A percentile compares a stretch with the other conserved stretches of the same genome.
These are phyloP conservation scores for Babesia caballi DNA, from an alignment of 169 alveolate species.

Conservation along the genomic window DNA sequence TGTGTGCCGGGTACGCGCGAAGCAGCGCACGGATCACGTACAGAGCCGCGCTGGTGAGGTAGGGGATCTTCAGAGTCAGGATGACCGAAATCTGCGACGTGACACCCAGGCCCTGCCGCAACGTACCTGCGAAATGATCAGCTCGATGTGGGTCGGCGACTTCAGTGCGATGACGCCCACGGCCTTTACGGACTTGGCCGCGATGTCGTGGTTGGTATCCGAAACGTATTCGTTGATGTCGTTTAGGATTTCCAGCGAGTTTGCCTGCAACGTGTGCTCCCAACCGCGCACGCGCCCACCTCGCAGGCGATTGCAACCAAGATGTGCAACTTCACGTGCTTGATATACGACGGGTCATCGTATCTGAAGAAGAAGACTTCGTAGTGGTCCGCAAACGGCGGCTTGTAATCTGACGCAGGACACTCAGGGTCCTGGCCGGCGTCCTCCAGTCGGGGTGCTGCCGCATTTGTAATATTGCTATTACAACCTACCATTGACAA, in stretches of 20 bases:
- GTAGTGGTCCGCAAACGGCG: constrained; percentile 71
- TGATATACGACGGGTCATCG: constrained; percentile 83
- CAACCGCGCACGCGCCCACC: constrained; percentile 30
- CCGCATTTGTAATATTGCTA: not conserved
- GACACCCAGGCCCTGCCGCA: constrained; percentile 66
- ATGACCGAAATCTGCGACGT: constrained; percentile 59
- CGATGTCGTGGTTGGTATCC: constrained; percentile 89
- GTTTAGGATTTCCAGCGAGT: constrained; percentile 80
- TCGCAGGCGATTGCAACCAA: constrained; percentile 78
- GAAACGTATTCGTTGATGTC: constrained; percentile 92
- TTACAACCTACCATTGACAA: constrained; percentile 34
- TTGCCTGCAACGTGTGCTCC: constrained; percentile 60
- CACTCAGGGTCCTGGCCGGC: not conserved
- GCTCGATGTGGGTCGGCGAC: constrained; percentile 78
- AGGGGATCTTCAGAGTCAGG: constrained; percentile 19
- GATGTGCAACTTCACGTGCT: constrained; percentile 77
- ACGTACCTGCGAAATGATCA: constrained; percentile 78
- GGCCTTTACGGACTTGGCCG: constrained; percentile 87
- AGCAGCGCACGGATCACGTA: constrained; percentile 33
- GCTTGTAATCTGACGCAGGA: not conserved
- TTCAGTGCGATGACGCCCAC: constrained; percentile 88
- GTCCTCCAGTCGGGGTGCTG: constrained; percentile 31
- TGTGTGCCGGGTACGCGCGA: constrained; percentile 20
- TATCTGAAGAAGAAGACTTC: constrained; percentile 76
- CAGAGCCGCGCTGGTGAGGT: constrained; percentile 27